Base-by-base conservation (phyloP, 2,329 filamentous ascomycete genomes). In the Lomentospora prolificans region DNA sequence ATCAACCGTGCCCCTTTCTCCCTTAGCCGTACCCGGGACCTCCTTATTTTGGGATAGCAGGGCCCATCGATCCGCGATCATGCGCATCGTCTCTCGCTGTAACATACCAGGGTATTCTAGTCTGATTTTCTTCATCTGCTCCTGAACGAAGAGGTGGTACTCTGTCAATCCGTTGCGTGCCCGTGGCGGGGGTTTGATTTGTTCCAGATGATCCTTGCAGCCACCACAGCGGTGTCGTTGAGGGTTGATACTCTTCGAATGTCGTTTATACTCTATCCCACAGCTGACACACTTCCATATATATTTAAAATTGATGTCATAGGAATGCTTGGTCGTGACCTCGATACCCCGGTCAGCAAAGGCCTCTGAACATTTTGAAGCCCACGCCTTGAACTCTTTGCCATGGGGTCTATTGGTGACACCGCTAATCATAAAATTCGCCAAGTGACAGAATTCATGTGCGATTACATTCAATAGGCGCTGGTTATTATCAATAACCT, bases 371-470 rank as follows among this genome's bases (percentile, higher is more conserved):
- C 73, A 81, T 67, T 75, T 80, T 53, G 67, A 64, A 3, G 76
- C 85, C 84, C 90, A 96, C 1, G 70, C 66, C 68, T 95, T 91
- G 77, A 96, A 96, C 63, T 89, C 86, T 10, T 80, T 78, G 22
- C 91, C 91, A 66, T 96, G 91, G 0, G 90, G 89, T 59, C 88
- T 85, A 56, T 83, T 84, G 46, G 81, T 85, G 33, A 91, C 74
- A 33, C 85, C 82, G 51, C 79, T 85, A 60, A 97, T 75, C 83
- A 97, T 95, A 69, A 92, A 96, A 64, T 90, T 95, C 46, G 89
- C 86, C 1, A 97, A 74, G 66, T 99, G 94, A 68, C 94, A 97
- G 73, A 94, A 97, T 64, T 99, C 94, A 67, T 99, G 94, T 0
- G 92, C 90, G n/a, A 97, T 72, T 0, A 94, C 90, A 68, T 96